A percentile compares a stretch with the other conserved stretches of the same genome.
Evolutionary conservation across 164 flowering plant genomes (phyloP).

Genomic region (Kingdonia uniflora): DNA sequence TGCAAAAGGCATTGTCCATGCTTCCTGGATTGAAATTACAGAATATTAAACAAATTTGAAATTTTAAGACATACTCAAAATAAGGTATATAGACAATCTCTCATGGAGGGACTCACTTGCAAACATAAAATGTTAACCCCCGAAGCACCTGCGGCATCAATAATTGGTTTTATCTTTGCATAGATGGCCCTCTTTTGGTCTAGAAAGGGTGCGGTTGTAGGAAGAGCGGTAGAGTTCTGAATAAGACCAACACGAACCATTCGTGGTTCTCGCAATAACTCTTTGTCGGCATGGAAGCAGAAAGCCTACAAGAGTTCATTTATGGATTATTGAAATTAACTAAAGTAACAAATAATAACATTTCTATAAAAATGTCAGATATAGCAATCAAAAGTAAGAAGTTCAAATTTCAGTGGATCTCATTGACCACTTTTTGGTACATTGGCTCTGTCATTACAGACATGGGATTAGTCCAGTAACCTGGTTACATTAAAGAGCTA

Average conservation of each 20-base stretch:
- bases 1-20: constrained; percentile 98
- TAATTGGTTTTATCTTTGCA: constrained; percentile 62
- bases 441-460: too few relatives aligned
- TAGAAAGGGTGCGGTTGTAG: constrained; percentile 57
- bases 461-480: too few relatives aligned
- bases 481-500: too few relatives aligned
- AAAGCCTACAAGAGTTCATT: constrained; percentile 41
- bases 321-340: neutral
- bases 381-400: too few relatives aligned
- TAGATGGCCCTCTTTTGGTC: constrained; percentile 79
- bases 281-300: constrained; percentile 65
- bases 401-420: neutral
- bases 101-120: constrained; percentile 41
- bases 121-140: constrained; percentile 90
- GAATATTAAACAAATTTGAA: too few relatives aligned
- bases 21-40: constrained; percentile 45
- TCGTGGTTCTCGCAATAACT: constrained; percentile 59
- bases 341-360: too few relatives aligned
- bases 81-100: too few relatives aligned
- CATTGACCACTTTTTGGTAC: too few relatives aligned
- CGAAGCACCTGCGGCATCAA: constrained; percentile 86
- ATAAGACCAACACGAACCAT: constrained; percentile 81
- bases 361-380: neutral
- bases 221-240: constrained; percentile 73
- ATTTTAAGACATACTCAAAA: too few relatives aligned